These are phyloP conservation scores for Zoysia pacifica DNA, from an alignment of 176 grass and related monocot species.

Conservation along the genomic window DNA sequence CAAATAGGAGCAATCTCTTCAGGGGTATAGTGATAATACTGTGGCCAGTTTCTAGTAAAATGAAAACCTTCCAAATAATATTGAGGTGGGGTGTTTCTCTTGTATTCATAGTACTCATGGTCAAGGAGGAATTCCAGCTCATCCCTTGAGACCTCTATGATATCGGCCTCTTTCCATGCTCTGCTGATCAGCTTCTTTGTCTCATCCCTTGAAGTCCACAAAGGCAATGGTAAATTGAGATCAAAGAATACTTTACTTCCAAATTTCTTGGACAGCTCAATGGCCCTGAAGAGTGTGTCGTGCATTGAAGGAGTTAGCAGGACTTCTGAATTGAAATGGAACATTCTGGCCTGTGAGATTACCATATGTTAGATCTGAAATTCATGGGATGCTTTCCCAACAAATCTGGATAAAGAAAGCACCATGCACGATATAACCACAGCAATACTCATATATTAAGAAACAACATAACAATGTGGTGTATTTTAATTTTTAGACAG, in stretches of 20 bases:
- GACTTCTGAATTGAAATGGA: constrained; percentile 91
- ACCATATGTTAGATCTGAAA: constrained; percentile 36
- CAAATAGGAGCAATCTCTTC: constrained; percentile 82
- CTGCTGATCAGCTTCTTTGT: constrained; percentile 64
- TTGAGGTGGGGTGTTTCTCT: constrained; percentile 72
- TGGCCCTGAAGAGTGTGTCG: constrained; percentile 72
- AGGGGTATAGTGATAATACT: constrained; percentile 65
- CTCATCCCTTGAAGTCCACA: constrained; percentile 80
- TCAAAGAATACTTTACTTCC: constrained; percentile 78
- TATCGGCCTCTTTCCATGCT: constrained; percentile 72
- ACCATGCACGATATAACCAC: constrained; percentile 8
- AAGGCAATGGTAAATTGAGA: constrained; percentile 78
- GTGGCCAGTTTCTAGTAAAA: constrained; percentile 57
- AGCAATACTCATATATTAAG: constrained; percentile 6
- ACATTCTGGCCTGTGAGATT: constrained; percentile 71
- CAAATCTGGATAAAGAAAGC: constrained; percentile 25
- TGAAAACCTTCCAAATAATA: constrained; percentile 75
- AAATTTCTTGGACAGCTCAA: constrained; percentile 73
- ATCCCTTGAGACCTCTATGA: constrained; percentile 83
- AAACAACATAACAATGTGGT: neutral
- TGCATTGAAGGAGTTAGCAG: constrained; percentile 62
- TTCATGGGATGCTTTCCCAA: neutral
- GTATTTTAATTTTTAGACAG: neutral
- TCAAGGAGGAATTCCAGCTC: constrained; percentile 94
- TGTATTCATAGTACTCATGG: constrained; percentile 73